Evolutionary conservation across 2,329 filamentous ascomycete species (phyloP).

Genomic region (Harringtonia lauricola): DNA sequence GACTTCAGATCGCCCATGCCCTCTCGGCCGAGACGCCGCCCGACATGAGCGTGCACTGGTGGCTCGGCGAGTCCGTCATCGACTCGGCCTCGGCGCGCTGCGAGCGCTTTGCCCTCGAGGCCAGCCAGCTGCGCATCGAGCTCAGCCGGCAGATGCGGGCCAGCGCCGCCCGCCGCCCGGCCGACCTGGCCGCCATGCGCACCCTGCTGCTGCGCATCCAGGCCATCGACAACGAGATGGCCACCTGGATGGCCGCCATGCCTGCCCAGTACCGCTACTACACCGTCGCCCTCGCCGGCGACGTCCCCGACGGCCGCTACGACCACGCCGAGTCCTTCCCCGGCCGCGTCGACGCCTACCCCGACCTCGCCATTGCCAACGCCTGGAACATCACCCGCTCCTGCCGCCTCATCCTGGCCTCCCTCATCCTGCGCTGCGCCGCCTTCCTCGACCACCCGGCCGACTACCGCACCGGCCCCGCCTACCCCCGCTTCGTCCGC

Average conservation of each 20-base stretch:
- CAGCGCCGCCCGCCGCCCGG: slow-evolving; percentile 31
- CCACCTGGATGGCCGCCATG: slow-evolving; percentile 37
- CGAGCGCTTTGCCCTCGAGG: slow-evolving; percentile 40
- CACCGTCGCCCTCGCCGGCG: slow-evolving; percentile 46
- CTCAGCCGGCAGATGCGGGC: slow-evolving; percentile 36
- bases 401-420: slow-evolving; percentile 41
- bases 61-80: slow-evolving; percentile 39
- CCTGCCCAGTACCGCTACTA: slow-evolving; percentile 37
- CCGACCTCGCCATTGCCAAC: slow-evolving; percentile 44
- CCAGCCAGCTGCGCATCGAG: slow-evolving; percentile 44
- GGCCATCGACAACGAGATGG: slow-evolving; percentile 38
- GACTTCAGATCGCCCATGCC: slow-evolving; percentile 40
- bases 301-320: slow-evolving; percentile 41
- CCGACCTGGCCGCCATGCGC: slow-evolving; percentile 39
- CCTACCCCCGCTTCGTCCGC: slow-evolving; percentile 44
- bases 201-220: slow-evolving; percentile 41
- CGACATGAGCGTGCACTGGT: slow-evolving; percentile 45
- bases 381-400: slow-evolving; percentile 44
- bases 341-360: slow-evolving; percentile 47
- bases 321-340: slow-evolving; percentile 44
- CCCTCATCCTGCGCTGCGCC: slow-evolving; percentile 44
- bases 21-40: slow-evolving; percentile 41
- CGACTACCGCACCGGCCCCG: slow-evolving; percentile 50
- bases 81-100: slow-evolving; percentile 35
- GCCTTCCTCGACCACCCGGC: slow-evolving; percentile 48